Evolutionary conservation across 345 rosid species (phyloP).

Genomic region (Gossypium mustelinum): DNA sequence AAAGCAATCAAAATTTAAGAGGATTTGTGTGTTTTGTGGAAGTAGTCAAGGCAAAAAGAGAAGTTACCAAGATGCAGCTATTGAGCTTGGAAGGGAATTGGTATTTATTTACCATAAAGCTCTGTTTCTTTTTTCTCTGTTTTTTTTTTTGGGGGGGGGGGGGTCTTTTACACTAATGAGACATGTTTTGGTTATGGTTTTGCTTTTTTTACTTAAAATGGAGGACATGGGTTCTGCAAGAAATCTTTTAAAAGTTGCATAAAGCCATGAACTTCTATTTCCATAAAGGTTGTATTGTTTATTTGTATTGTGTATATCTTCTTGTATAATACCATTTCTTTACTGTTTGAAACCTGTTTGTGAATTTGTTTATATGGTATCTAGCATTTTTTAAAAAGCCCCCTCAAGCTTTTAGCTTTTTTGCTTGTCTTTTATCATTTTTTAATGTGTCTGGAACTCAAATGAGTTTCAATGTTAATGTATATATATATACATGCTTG

Average conservation of each 20-base stretch:
- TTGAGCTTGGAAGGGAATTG: conserved; percentile 78
- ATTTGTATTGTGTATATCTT: not conserved
- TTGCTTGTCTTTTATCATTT: not conserved
- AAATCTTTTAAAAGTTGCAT: conserved; percentile 6
- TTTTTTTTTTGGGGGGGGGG: not conserved
- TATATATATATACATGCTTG: not conserved
- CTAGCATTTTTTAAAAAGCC: conserved; percentile 12
- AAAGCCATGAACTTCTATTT: not conserved
- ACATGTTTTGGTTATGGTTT: not conserved
- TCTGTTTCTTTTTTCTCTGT: conserved; percentile 5
- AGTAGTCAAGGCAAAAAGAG: conserved; percentile 83
- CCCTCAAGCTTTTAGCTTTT: conserved; percentile 4
- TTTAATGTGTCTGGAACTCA: not conserved
- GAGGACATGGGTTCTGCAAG: conserved; percentile 5
- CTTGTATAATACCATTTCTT: not conserved
- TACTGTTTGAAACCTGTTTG: conserved; percentile 20
- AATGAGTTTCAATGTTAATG: conserved; percentile 10
- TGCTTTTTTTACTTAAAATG: not conserved
- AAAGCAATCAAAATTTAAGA: conserved; percentile 52
- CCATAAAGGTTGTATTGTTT: not conserved
- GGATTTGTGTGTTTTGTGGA: conserved; percentile 86
- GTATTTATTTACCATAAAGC: conserved; percentile 29
- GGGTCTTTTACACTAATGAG: conserved; percentile 1
- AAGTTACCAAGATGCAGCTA: conserved; percentile 86
- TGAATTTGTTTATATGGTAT: conserved; percentile 9